Conservation (phyloP, 2,329 filamentous ascomycete genomes). For the Pseudofabraea citricarpa region DNA sequence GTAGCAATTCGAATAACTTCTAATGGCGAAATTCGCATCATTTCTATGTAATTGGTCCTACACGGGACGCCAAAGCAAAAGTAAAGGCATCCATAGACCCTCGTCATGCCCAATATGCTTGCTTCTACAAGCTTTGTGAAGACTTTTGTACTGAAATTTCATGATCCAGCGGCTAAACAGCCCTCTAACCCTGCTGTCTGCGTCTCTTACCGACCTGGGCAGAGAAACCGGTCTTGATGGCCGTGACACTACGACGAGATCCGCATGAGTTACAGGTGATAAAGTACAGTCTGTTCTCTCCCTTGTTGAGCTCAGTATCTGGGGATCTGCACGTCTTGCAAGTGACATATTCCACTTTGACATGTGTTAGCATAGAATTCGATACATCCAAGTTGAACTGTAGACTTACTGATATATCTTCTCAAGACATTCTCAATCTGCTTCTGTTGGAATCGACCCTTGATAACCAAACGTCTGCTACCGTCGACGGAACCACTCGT, state of each 20-base stretch:
- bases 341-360: slow-evolving; percentile 80
- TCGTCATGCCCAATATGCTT: slow-evolving; percentile 3
- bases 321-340: slow-evolving; percentile 97
- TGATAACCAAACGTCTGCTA: slow-evolving; percentile 89
- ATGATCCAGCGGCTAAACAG: slow-evolving; percentile 5
- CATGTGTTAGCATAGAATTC: slow-evolving; percentile 16
- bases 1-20: too few relatives aligned
- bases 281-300: slow-evolving; percentile 98
- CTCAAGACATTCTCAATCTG: slow-evolving; percentile 96
- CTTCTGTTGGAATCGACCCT: slow-evolving; percentile 99
- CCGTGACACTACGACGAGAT: slow-evolving; percentile 81
- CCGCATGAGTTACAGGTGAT: slow-evolving; percentile 92
- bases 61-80: too few relatives aligned
- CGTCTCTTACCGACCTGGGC: slow-evolving; percentile 98
- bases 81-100: background rate
- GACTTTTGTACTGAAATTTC: slow-evolving; percentile 4
- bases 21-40: too few relatives aligned
- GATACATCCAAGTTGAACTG: slow-evolving; percentile 24
- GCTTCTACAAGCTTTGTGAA: background rate
- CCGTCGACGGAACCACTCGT: slow-evolving; percentile 95
- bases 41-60: too few relatives aligned
- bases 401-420: slow-evolving; percentile 78
- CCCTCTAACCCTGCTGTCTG: slow-evolving; percentile 76
- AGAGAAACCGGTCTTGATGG: slow-evolving; percentile 99
- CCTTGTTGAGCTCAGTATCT: slow-evolving; percentile 95